These are phyloP conservation scores for Trypanosoma cruzi DNA, from an alignment of 208 protist species.

Conservation along the genomic window DNA sequence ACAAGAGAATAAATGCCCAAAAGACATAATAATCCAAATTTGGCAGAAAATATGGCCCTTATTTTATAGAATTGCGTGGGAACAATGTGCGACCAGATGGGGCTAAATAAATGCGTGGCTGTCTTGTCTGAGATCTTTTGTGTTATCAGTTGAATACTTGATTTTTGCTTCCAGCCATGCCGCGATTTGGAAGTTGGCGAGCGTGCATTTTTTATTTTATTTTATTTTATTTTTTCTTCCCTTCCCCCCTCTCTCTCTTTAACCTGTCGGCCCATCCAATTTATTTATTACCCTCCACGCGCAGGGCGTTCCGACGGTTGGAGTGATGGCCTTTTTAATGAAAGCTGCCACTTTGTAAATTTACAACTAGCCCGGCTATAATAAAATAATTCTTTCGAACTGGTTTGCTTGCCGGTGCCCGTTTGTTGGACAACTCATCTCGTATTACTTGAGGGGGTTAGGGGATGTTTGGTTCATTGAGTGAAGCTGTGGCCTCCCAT, in stretches of 20 bases:
- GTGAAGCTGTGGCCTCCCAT: too few species aligned
- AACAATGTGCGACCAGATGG: not conserved
- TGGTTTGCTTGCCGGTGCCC: not conserved
- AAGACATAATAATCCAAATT: too few species aligned
- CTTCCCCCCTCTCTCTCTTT: not conserved
- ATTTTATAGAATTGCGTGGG: not conserved
- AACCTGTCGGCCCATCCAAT: not conserved
- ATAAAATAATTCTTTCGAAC: slow-evolving; percentile 4
- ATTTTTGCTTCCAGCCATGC: not conserved
- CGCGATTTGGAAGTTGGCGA: not conserved
- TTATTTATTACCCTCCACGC: too few species aligned
- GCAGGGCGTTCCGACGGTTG: too few species aligned
- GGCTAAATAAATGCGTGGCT: not conserved
- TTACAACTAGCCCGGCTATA: not conserved
- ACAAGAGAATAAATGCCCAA: not conserved
- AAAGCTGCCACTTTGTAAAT: too few species aligned
- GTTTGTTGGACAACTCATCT: too few species aligned
- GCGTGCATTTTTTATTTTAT: not conserved
- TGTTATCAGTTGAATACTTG: not conserved
- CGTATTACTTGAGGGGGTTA: slow-evolving; percentile 12
- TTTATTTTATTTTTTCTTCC: not conserved
- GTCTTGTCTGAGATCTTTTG: not conserved
- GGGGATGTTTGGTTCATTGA: too few species aligned
- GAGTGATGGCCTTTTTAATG: too few species aligned
- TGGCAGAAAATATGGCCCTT: too few species aligned